A percentile compares a stretch with the other conserved stretches of the same genome.
Evolutionary conservation across 2,329 filamentous ascomycete species (phyloP).

Genomic region (Aureobasidium uvarum): DNA sequence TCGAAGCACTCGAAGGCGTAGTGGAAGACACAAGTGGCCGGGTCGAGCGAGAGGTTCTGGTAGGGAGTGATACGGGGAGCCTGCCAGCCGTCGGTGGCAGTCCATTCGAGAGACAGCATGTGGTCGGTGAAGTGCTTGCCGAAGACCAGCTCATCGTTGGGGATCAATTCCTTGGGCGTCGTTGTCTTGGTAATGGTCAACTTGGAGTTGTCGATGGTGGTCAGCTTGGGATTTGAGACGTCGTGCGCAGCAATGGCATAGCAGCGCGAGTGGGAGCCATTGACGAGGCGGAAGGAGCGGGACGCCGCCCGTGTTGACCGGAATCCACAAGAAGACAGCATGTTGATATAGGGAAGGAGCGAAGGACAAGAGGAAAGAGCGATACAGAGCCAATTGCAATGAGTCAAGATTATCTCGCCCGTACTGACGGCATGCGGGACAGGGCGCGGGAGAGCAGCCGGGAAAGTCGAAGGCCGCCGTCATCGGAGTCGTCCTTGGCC

Average conservation of each 20-base stretch:
- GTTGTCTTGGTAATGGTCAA: slow-evolving; percentile 72
- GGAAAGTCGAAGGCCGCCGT: neutral
- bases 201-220: slow-evolving; percentile 72
- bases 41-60: slow-evolving; percentile 95
- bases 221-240: slow-evolving; percentile 53
- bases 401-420: slow-evolving; percentile 18
- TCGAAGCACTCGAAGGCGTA: slow-evolving; percentile 99
- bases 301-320: slow-evolving; percentile 31
- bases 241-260: slow-evolving; percentile 53
- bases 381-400: neutral
- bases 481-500: slow-evolving; percentile 15
- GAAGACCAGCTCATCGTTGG: slow-evolving; percentile 82
- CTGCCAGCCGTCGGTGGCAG: slow-evolving; percentile 76
- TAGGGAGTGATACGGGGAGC: slow-evolving; percentile 83
- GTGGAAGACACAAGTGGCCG: slow-evolving; percentile 95
- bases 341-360: neutral
- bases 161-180: slow-evolving; percentile 69
- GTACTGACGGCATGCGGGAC: slow-evolving; percentile 1
- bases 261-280: slow-evolving; percentile 1
- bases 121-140: slow-evolving; percentile 93
- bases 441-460: slow-evolving; percentile 4
- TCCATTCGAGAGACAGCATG: slow-evolving; percentile 97
- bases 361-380: neutral
- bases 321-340: slow-evolving; percentile 26
- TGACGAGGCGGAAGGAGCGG: slow-evolving; percentile 11